Conservation (phyloP, 2,329 filamentous ascomycete species). For the Knoxdaviesia proteae region DNA sequence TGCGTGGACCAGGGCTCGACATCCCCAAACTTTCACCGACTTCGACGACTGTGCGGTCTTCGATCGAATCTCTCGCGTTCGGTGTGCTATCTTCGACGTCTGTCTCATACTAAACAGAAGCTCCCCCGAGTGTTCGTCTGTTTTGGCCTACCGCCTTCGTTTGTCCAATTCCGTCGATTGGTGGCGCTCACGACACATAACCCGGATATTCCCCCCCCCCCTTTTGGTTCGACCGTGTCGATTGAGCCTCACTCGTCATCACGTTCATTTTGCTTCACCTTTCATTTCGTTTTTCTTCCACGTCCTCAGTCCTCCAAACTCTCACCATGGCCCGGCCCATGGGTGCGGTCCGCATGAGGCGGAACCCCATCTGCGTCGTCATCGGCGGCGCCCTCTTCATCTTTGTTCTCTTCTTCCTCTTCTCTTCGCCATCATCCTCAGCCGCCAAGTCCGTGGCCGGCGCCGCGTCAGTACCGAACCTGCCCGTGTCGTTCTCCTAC, state of each 20-base stretch:
- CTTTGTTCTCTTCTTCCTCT: constrained; percentile 45
- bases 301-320: constrained; percentile 1
- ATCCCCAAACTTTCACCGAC: too few species aligned
- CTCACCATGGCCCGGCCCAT: constrained; percentile 33
- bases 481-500: constrained; percentile 31
- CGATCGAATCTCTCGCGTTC: too few species aligned
- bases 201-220: too few species aligned
- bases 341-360: constrained; percentile 52
- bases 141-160: too few species aligned
- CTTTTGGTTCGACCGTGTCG: too few species aligned
- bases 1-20: too few species aligned
- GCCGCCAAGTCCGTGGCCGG: constrained; percentile 20
- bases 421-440: constrained; percentile 21
- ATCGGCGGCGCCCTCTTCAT: constrained; percentile 53
- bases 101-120: too few species aligned
- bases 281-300: background rate
- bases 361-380: constrained; percentile 50
- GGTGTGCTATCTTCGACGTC: too few species aligned
- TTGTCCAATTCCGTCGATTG: too few species aligned
- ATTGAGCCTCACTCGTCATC: background rate
- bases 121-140: too few species aligned
- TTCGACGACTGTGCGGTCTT: too few species aligned
- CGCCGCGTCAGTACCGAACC: constrained; percentile 6
- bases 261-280: background rate
- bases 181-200: too few species aligned